Evolutionary conservation across 495 filamentous ascomycete species (phyloP), one percentile per base, ranked within the genome.

Genomic region (Chlorociboria aeruginascens): DNA sequence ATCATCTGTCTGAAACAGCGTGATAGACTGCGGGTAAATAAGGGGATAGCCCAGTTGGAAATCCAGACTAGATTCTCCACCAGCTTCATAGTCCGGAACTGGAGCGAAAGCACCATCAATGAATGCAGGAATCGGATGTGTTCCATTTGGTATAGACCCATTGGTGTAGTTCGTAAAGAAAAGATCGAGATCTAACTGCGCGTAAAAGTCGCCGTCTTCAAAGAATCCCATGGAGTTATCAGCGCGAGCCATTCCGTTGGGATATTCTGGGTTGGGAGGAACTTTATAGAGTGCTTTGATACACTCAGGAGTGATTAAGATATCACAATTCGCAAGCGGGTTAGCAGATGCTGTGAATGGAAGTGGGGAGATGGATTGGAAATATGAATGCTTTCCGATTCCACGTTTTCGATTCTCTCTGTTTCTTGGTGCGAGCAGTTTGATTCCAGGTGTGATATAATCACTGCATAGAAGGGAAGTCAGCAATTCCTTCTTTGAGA

Each of bases 121-220:
- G 11, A 51, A 48, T 11, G 47, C 52, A 10, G 44, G 48, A 8
- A 14, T 48, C 4, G 49, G 53, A 40, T 43, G 59, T 6, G 52
- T 55, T 49, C 44, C 63, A 48, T 43, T 42, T 2, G 53, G 52
- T 63, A 59, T 51, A 25, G 20, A 25, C 74, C 40, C 16, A 1
- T 48, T 51, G 40, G 68, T 56, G 40, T 71, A 72, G 46, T 67
- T 69, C 14, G 53, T 54, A 62, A 79, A 84, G 66, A 81, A 85
- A 0, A 69, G 52, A 50, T 82, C 63, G 8, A 85, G 66, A 52
- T 83, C 79, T 3, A 65, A 59, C 46, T 80, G 73, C 46, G 55
- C 60, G 47, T 66, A 69, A 40, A 61, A 66, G 28, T 55, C 52
- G 14, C 38, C 47, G 12, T 36, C 46, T 42, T 67, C 64, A 16